Percentiles rank a stretch among this genome's conserved stretches.
These are phyloP conservation scores for Taxawa tesnikishii DNA, from an alignment of 2,329 filamentous ascomycete genomes.

Conservation along the genomic window DNA sequence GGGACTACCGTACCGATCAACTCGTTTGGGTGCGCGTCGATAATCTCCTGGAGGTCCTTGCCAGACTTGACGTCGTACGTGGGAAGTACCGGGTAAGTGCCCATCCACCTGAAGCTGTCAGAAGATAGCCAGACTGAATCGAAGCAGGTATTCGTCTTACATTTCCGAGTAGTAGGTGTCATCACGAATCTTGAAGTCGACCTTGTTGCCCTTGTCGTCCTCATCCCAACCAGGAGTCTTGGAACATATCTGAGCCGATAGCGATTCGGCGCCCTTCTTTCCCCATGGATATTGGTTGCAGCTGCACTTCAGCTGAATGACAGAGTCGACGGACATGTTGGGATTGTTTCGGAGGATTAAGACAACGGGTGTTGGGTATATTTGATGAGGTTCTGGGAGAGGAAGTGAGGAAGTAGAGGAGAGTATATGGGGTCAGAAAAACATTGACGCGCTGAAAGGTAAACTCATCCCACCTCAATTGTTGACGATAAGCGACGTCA, in stretches of 20 bases:
- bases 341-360: neutral
- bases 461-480: no score
- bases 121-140: slow-evolving; percentile 1
- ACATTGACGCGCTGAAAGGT: no score
- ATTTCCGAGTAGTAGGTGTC: slow-evolving; percentile 51
- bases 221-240: slow-evolving; percentile 44
- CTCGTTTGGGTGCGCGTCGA: slow-evolving; percentile 48
- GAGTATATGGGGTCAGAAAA: no score
- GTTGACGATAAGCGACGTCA: no score
- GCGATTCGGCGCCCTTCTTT: slow-evolving; percentile 51
- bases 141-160: no score
- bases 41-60: slow-evolving; percentile 51
- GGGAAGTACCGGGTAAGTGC: slow-evolving; percentile 60
- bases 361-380: neutral
- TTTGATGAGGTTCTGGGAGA: neutral
- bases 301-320: slow-evolving; percentile 41
- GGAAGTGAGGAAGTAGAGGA: no score
- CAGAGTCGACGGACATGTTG: slow-evolving; percentile 33
- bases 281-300: slow-evolving; percentile 60
- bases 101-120: slow-evolving; percentile 49
- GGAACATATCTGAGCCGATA: slow-evolving; percentile 53
- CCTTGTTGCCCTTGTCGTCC: slow-evolving; percentile 18
- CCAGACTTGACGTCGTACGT: slow-evolving; percentile 51
- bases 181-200: slow-evolving; percentile 52
- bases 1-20: slow-evolving; percentile 52